Percentiles rank a stretch among this genome's conserved stretches.
phyloP scores from a whole-genome alignment of 306 rosid genomes.

The Cucumis melo region DNA sequence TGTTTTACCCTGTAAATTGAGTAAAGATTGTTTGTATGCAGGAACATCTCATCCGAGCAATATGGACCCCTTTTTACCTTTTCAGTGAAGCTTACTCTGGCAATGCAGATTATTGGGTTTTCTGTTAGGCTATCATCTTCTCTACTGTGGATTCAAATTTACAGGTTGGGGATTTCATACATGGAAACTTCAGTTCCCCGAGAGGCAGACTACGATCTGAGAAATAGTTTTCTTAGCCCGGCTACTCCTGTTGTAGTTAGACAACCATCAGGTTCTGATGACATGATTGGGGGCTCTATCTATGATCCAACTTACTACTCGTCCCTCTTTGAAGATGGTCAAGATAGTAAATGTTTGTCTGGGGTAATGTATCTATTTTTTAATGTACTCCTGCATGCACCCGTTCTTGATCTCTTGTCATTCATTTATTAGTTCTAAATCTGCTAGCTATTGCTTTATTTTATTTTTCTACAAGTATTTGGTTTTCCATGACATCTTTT shows the following conservation, averaged over 20 bases:
- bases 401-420: background rate
- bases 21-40: slow-evolving; percentile 23
- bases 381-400: background rate
- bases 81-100: slow-evolving; percentile 77
- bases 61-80: slow-evolving; percentile 39
- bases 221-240: slow-evolving; percentile 84
- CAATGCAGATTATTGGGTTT: slow-evolving; percentile 64
- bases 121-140: slow-evolving; percentile 64
- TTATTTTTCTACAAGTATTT: background rate
- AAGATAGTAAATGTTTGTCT: slow-evolving; percentile 29
- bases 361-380: slow-evolving; percentile 38
- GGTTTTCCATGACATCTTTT: background rate
- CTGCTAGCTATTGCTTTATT: background rate
- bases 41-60: slow-evolving; percentile 44
- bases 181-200: slow-evolving; percentile 38
- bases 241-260: slow-evolving; percentile 44
- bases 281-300: slow-evolving; percentile 80
- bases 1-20: slow-evolving; percentile 1
- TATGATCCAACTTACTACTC: slow-evolving; percentile 74
- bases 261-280: slow-evolving; percentile 63
- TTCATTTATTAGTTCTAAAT: background rate
- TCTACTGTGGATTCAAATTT: slow-evolving; percentile 87
- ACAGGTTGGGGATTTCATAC: slow-evolving; percentile 74
- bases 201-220: slow-evolving; percentile 51
- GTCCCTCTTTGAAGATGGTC: slow-evolving; percentile 74